Evolutionary conservation across 202 grass and related monocot species (phyloP).

Genomic region (Zizania palustris): DNA sequence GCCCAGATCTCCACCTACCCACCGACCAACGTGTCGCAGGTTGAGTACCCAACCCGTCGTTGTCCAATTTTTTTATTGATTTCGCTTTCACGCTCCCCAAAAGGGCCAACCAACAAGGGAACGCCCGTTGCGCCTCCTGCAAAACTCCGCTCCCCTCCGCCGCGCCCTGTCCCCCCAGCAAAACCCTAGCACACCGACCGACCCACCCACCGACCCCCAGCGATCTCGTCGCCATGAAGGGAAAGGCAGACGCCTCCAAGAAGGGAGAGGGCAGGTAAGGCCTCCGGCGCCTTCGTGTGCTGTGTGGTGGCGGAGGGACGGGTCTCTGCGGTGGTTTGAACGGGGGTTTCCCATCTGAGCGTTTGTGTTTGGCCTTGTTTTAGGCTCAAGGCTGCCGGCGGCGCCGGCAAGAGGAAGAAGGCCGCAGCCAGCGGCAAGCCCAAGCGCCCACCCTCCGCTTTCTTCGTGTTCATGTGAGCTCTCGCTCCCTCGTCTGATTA

Average conservation of each 20-base stretch:
- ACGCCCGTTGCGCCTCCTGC: constrained; percentile 31
- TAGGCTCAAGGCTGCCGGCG: constrained; percentile 52
- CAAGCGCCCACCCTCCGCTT: constrained; percentile 89
- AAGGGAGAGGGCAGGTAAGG: constrained; percentile 68
- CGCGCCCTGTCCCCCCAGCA: constrained; percentile 32
- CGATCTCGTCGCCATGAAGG: constrained; percentile 56
- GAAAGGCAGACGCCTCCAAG: constrained; percentile 53
- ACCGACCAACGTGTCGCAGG: constrained; percentile 26
- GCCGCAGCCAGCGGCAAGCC: constrained; percentile 71
- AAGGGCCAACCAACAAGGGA: constrained; percentile 29
- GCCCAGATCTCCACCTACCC: neutral
- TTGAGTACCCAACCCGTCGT: constrained; percentile 9
- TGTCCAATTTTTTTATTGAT: neutral
- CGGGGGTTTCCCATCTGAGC: neutral
- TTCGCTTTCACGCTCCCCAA: constrained; percentile 36
- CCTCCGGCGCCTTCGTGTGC: neutral
- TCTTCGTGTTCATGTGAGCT: constrained; percentile 95
- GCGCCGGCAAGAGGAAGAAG: constrained; percentile 67
- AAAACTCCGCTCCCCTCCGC: neutral
- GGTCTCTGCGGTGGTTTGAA: neutral
- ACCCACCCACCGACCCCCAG: constrained; percentile 4
- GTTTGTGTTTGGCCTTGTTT: neutral
- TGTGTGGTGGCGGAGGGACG: neutral
- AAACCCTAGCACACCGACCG: constrained; percentile 51
- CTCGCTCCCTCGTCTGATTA: neutral